These are phyloP conservation scores for Heliocybe sulcata DNA, from an alignment of 1,284 basidiomycete species.

Conservation along the genomic window DNA sequence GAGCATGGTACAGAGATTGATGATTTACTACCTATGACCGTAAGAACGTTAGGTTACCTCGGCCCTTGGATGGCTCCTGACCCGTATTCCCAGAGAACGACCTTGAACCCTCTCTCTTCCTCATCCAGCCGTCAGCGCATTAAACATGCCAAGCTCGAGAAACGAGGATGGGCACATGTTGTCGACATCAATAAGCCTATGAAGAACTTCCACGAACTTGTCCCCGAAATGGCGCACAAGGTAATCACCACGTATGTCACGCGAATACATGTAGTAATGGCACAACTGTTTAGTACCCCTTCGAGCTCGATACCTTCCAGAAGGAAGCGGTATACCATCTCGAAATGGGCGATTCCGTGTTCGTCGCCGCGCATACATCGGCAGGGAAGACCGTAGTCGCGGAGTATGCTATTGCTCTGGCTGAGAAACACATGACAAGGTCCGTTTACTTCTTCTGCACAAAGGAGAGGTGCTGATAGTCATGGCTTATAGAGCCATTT, in stretches of 20 bases:
- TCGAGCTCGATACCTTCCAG: slow-evolving; percentile 87
- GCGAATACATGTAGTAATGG: slow-evolving; percentile 21
- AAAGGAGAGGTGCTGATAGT: neutral
- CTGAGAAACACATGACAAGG: slow-evolving; percentile 98
- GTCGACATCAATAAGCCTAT: slow-evolving; percentile 91
- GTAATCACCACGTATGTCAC: slow-evolving; percentile 26
- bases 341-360: slow-evolving; percentile 96
- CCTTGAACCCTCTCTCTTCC: slow-evolving; percentile 43
- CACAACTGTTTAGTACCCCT: slow-evolving; percentile 61
- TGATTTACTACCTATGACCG: slow-evolving; percentile 74
- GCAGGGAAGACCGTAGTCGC: slow-evolving; percentile 99
- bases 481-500: slow-evolving; percentile 78
- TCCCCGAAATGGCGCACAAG: slow-evolving; percentile 88
- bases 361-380: slow-evolving; percentile 98
- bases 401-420: slow-evolving; percentile 96
- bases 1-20: slow-evolving; percentile 55
- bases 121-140: slow-evolving; percentile 24
- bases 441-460: slow-evolving; percentile 23
- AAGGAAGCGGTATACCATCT: slow-evolving; percentile 98
- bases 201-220: slow-evolving; percentile 81
- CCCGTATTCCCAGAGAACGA: slow-evolving; percentile 26
- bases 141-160: slow-evolving; percentile 46
- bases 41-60: slow-evolving; percentile 25
- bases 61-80: neutral
- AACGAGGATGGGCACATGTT: slow-evolving; percentile 97